Percentiles rank a stretch among this genome's conserved stretches.
Conservation (phyloP, 768 basidiomycete species). For the Lentinus tigrinus region DNA sequence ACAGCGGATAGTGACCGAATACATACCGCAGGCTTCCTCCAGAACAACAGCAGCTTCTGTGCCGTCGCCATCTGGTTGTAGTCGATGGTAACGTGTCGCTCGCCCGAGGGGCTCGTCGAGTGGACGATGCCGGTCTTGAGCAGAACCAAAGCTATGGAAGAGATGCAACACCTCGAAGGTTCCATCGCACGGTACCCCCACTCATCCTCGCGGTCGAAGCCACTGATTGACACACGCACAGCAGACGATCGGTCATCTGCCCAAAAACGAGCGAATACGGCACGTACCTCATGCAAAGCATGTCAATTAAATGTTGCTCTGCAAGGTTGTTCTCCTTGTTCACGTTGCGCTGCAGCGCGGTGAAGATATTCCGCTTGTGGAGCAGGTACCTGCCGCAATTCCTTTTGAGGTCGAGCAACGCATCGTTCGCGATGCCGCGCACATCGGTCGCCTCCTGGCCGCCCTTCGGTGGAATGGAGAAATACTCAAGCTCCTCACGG, state of each 20-base stretch:
- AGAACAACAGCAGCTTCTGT: slow-evolving; percentile 95
- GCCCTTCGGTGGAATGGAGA: slow-evolving; percentile 84
- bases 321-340: slow-evolving; percentile 99
- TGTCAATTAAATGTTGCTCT: slow-evolving; percentile 99
- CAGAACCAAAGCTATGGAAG: slow-evolving; percentile 94
- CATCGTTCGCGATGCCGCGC: slow-evolving; percentile 76
- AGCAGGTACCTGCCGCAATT: slow-evolving; percentile 86
- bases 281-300: slow-evolving; percentile 97
- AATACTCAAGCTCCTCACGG: slow-evolving; percentile 97
- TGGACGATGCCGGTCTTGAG: slow-evolving; percentile 96
- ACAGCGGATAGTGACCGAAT: no score
- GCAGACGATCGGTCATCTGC: not conserved
- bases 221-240: slow-evolving; percentile 45
- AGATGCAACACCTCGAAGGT: slow-evolving; percentile 95
- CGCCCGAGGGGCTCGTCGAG: slow-evolving; percentile 47
- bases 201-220: slow-evolving; percentile 94
- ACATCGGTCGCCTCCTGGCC: slow-evolving; percentile 65
- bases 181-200: slow-evolving; percentile 98
- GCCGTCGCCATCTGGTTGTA: slow-evolving; percentile 94
- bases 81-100: slow-evolving; percentile 79
- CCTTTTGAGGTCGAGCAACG: slow-evolving; percentile 78
- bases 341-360: slow-evolving; percentile 96
- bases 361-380: slow-evolving; percentile 91
- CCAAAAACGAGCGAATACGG: slow-evolving; percentile 11
- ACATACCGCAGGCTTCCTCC: slow-evolving; percentile 99